Evolutionary conservation across 2,329 filamentous ascomycete species (phyloP), one percentile per base, ranked within the genome.

Genomic region (Aspergillus ochraceus): DNA sequence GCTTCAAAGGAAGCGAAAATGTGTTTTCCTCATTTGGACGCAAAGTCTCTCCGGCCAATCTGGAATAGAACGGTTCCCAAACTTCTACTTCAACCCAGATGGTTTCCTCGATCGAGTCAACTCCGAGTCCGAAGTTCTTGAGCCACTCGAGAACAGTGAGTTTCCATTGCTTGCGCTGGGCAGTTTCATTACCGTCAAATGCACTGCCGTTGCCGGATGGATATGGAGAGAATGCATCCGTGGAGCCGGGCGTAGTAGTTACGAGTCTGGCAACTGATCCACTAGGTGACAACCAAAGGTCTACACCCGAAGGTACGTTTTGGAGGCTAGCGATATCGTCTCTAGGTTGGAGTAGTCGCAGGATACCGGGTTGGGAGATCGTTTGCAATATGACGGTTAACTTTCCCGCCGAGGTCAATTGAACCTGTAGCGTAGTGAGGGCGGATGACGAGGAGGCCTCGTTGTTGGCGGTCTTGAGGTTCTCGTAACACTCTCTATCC

Each of bases 81-180:
- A 77, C 71, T 63, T 79, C 77, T 45, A 79, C 70, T 64, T 78
- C 75, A 51, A 78, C 70, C 77, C 77, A 79, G 14, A 61, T 57
- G 53, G 75, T 72, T 49, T 73, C 70, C 12, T 75, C 69, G 24
- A 69, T 54, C 12, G 68, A 65, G 14, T 68, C 68, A 12, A 73
- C 58, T 17, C 66, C 57, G 26, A 79, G 63, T 2, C 76, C 76
- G 66, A 76, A 72, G 60, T 72, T 76, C 11, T 55, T 57, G 53
- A 79, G 61, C 75, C 77, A 78, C 22, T 74, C 69, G 9, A 71
- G 53, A 49, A 77, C 75, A 56, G 68, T 70, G 9, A 54, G 46
- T 59, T 77, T 77, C 76, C 76, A 79, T 56, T 72, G 67, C 55
- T 58, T 65, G 61, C 60, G 66, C 45, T 68, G 71, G 9, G 61